Base-by-base conservation (phyloP, 257 asterid genomes). In the Jaltomata sinuosa region DNA sequence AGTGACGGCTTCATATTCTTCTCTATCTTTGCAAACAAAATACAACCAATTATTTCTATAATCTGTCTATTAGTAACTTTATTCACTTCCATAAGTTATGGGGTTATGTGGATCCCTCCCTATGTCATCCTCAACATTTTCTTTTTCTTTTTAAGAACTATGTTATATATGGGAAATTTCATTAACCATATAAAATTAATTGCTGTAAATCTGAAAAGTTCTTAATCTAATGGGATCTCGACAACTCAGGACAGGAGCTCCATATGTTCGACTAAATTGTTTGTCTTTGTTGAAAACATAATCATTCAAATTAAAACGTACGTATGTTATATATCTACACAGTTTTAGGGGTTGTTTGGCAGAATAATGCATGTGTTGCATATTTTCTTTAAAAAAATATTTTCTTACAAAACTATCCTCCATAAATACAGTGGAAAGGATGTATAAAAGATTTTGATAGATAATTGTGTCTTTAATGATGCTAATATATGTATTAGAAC, bases 1-100 rank as follows among this genome's bases (percentile, higher is more conserved):
- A 85, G 91, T 88, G 87, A 90, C 87, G 89, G 84, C 90, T 88
- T 90, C 25, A 71, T 82, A 82, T 61, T 84, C 88, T 61, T 61
- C 34, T 25, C 22, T 65, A 27, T 79, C 82, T 34, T 80, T 50
- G 72, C 47, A 53, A 76, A 62, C 80, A 80, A 77, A 77, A 42
- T 86, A n/a, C 86, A 85, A 88, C 85, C 74, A 85, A 71, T 21
- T 42, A 72, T 42, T 22, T 42, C 8, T 21, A 65, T 65, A 32
- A 32, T 67, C 1, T 71, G 21, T 71, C 34, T 38, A 38, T 72
- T 40, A 27, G 19, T 6, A 38, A 40, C 34, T 71, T 71, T 71
- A 40, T 72, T 72, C n/a, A 40, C 12, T 72, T 22, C 80, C 80
- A 72, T 12, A 72, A 42, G 80, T 72, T 36, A 72, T 72, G 80